phyloP scores from a whole-genome alignment of 2,329 filamentous ascomycete species.

The Fusarium verticillioides region DNA sequence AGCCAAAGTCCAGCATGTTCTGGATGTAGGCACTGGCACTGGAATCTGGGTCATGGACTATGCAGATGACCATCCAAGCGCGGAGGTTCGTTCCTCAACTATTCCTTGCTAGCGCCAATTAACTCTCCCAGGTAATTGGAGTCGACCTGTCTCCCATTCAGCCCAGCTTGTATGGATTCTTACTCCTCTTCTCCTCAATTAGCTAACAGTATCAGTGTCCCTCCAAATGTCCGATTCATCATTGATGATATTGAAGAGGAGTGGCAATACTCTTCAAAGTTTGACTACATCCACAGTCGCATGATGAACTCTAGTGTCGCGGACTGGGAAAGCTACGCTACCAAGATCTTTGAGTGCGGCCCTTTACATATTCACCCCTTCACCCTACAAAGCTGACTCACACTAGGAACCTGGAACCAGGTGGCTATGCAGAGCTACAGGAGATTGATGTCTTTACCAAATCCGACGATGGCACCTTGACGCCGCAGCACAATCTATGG shows the following conservation, averaged over 20 bases:
- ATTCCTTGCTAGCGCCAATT: accelerated
- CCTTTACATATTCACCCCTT: accelerated
- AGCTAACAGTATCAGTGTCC: not conserved
- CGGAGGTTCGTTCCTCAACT: not conserved
- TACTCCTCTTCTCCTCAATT: accelerated
- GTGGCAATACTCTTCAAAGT: not conserved
- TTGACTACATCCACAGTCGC: conserved; percentile 23
- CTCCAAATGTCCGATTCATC: conserved; percentile 8
- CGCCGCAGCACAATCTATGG: not conserved
- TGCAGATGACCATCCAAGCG: conserved; percentile 18
- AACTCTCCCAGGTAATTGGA: not conserved
- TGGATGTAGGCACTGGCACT: conserved; percentile 22
- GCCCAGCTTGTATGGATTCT: not conserved
- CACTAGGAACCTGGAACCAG: not conserved
- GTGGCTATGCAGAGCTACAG: conserved; percentile 17
- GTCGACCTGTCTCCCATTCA: conserved; percentile 12
- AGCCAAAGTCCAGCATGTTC: conserved; percentile 7
- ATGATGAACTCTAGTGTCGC: conserved; percentile 20
- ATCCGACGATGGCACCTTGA: not conserved
- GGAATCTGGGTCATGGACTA: conserved; percentile 23
- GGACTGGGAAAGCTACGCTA: conserved; percentile 3
- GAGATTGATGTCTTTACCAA: conserved; percentile 1
- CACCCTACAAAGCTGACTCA: not conserved
- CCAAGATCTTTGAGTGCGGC: not conserved
- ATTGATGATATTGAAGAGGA: conserved; percentile 20